Conservation (phyloP, 352 stramenopile species). For the Globisporangium ultimum region DNA sequence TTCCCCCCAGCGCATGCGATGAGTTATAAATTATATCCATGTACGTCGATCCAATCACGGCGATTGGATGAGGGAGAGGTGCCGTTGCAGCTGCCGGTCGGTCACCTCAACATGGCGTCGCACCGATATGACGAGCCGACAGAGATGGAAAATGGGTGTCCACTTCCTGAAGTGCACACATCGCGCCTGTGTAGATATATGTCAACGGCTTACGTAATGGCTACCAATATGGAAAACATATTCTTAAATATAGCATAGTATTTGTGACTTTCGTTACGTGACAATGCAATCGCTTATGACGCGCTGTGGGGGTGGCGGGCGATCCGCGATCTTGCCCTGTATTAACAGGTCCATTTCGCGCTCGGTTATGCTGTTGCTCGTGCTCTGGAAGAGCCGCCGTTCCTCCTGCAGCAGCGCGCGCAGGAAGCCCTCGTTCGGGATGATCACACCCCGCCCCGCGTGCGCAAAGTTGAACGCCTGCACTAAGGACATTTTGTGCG, state of each 20-base stretch:
- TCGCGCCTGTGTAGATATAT: not conserved
- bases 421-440: conserved; percentile 65
- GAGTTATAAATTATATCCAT: no score
- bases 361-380: conserved; percentile 38
- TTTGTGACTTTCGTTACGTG: conserved; percentile 17
- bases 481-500: conserved; percentile 48
- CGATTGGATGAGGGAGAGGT: not conserved
- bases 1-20: not conserved
- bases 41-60: conserved; percentile 2
- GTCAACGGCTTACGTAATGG: no score
- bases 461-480: conserved; percentile 58
- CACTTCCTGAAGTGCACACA: no score
- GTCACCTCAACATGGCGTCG: no score
- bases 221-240: no score
- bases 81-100: no score
- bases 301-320: not conserved
- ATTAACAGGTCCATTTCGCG: conserved; percentile 55
- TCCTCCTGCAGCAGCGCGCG: conserved; percentile 44
- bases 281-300: conserved; percentile 6
- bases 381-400: conserved; percentile 34
- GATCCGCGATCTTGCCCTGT: conserved; percentile 26
- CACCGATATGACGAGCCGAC: no score
- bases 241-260: no score
- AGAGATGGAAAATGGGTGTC: no score
- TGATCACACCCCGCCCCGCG: conserved; percentile 42